These are phyloP conservation scores for Camellia granthamiana DNA, from an alignment of 148 eudicot genomes.

Conservation along the genomic window DNA sequence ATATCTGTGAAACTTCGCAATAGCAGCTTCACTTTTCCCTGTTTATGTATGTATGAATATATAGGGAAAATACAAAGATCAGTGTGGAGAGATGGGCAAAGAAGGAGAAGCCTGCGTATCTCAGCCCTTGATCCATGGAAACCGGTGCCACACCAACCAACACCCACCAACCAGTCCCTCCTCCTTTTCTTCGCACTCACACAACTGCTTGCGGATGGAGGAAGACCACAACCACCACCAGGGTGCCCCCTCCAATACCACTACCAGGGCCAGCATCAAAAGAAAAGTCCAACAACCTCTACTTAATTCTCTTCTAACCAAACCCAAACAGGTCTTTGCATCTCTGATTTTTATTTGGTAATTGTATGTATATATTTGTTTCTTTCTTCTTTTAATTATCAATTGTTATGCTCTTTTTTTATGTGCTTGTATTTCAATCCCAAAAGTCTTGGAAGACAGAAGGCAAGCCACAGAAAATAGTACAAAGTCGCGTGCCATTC, in stretches of 20 bases:
- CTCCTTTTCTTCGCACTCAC: not conserved
- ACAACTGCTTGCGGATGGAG: not conserved
- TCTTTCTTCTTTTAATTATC: not conserved
- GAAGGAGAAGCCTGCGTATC: constrained; percentile 46
- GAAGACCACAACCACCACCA: not conserved
- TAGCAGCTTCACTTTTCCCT: no score
- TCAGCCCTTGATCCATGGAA: constrained; percentile 28
- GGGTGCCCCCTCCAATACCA: not conserved
- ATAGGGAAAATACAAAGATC: constrained; percentile 21
- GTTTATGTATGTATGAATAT: not conserved
- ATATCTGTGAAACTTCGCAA: no score
- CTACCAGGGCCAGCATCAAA: constrained; percentile 19
- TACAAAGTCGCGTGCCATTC: no score
- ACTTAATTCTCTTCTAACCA: not conserved
- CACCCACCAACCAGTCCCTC: not conserved
- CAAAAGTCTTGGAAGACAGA: no score
- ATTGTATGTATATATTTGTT: not conserved
- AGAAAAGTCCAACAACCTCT: constrained; percentile 19
- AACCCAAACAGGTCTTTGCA: not conserved
- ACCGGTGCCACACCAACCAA: not conserved
- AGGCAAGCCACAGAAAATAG: no score
- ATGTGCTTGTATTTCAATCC: no score
- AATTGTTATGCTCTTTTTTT: no score
- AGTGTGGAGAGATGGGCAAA: constrained; percentile 19
- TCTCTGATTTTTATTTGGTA: not conserved